Evolutionary conservation across 148 eudicot genomes (phyloP), one percentile per base, ranked within the genome.

Genomic region (Vaccinium corymbosum): DNA sequence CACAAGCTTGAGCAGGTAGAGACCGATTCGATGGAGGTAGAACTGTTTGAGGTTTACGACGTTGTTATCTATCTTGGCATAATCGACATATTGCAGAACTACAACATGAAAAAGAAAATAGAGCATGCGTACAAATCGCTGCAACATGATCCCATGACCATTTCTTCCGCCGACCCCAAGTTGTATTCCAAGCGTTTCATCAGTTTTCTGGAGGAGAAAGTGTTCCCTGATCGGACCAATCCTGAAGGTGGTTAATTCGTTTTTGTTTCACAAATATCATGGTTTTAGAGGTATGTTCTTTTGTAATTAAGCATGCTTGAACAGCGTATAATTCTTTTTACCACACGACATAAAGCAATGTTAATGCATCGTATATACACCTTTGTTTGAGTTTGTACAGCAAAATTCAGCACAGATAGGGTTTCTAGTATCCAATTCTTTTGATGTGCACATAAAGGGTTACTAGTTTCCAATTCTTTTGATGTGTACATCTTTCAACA

Each of bases 11-110:
- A 38, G 81, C 91, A 88, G 73, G 89, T 88, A 3, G 91, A 88
- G 75, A 77, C 82, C 0, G 95, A 89, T 85, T 87, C 98, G 78
- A 62, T 76, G 51, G 97, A 93, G 85, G 89, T 91, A 13, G 98
- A 96, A 81, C 97, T 94, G 11, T 94, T 92, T 84, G 99, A 97
- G 90, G 96, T 94, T 57, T 97, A 94, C 83, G 99, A 97, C 77
- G 98, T 94, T 55, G 95, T 97, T 79, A 93, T 97, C 48, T 97
- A 93, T 85, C 92, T 97, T n/a, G 99, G 99, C 83, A 87, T 93
- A 17, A 97, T 97, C 17, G 99, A 97, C 83, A 94, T 97, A 85
- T 85, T 97, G 83, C 99, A 97, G 86, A 89, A 92, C 82, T 97
- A 97, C 90, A 92, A 90, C 91, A 35, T 92, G 88, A 92, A 78